These are phyloP conservation scores for Daldinia decipiens DNA, from an alignment of 495 filamentous ascomycete genomes.

Conservation along the genomic window DNA sequence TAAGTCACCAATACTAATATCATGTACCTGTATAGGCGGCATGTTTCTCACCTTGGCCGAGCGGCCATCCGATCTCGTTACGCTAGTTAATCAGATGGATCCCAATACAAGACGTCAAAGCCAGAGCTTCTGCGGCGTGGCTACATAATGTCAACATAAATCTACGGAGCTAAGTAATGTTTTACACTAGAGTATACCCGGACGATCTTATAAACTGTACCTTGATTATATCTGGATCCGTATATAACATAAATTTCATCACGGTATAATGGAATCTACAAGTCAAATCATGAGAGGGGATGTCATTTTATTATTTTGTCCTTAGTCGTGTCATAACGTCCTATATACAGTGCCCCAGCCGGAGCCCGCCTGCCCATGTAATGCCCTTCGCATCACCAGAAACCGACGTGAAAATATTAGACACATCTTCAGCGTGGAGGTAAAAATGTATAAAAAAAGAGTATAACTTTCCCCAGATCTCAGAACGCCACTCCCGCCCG, in stretches of 20 bases:
- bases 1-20: background rate
- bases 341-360: conserved; percentile 46
- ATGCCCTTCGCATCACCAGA: conserved; percentile 47
- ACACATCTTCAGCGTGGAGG: conserved; percentile 34
- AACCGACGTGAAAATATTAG: conserved; percentile 26
- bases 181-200: background rate
- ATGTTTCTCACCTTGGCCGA: conserved; percentile 50
- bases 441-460: conserved; percentile 40
- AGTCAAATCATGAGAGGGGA: conserved; percentile 48
- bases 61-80: conserved; percentile 45
- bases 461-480: conserved; percentile 54
- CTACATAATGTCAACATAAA: background rate
- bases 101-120: conserved; percentile 27
- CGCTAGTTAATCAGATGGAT: conserved; percentile 39
- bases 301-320: conserved; percentile 45
- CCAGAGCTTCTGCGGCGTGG: conserved; percentile 37
- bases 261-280: background rate
- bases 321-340: conserved; percentile 33
- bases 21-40: conserved; percentile 21
- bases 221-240: background rate
- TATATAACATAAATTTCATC: background rate
- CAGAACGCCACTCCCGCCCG: conserved; percentile 60
- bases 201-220: background rate
- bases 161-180: background rate
- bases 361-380: conserved; percentile 25